Conservation (phyloP, 73 alveolate genomes). For the Tetrahymena borealis region DNA sequence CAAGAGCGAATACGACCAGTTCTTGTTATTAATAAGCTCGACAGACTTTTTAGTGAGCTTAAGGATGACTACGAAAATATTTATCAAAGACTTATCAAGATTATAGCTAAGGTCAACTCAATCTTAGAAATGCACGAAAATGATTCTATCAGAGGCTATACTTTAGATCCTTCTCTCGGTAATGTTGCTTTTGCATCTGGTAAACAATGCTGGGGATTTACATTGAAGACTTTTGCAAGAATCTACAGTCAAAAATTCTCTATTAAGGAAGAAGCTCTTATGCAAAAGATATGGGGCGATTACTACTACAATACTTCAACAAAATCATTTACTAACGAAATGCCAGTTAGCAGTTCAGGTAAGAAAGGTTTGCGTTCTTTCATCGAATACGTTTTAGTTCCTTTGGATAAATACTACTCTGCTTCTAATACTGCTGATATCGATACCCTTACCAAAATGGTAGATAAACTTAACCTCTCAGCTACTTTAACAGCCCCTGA, state of each 20-base stretch:
- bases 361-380: slow-evolving; percentile 69
- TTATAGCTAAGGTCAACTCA: slow-evolving; percentile 68
- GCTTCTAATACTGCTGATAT: slow-evolving; percentile 55
- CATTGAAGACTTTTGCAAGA: slow-evolving; percentile 71
- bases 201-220: slow-evolving; percentile 89
- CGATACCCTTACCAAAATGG: slow-evolving; percentile 50
- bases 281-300: slow-evolving; percentile 86
- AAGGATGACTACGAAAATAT: slow-evolving; percentile 78
- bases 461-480: slow-evolving; percentile 50
- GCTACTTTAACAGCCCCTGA: slow-evolving; percentile 35
- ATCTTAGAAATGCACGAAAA: slow-evolving; percentile 66
- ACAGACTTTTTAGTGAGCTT: slow-evolving; percentile 74
- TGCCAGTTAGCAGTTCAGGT: slow-evolving; percentile 49
- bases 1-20: slow-evolving; percentile 85
- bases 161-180: slow-evolving; percentile 69
- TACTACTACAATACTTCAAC: slow-evolving; percentile 53
- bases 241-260: slow-evolving; percentile 65
- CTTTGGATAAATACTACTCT: slow-evolving; percentile 54
- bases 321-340: slow-evolving; percentile 38
- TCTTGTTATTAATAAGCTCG: slow-evolving; percentile 87
- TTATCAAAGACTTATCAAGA: slow-evolving; percentile 59
- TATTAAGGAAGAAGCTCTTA: slow-evolving; percentile 44
- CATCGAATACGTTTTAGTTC: slow-evolving; percentile 76
- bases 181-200: slow-evolving; percentile 93
- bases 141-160: slow-evolving; percentile 53